phyloP scores from a whole-genome alignment of 78 protist genomes.

The Acrasis kona region DNA sequence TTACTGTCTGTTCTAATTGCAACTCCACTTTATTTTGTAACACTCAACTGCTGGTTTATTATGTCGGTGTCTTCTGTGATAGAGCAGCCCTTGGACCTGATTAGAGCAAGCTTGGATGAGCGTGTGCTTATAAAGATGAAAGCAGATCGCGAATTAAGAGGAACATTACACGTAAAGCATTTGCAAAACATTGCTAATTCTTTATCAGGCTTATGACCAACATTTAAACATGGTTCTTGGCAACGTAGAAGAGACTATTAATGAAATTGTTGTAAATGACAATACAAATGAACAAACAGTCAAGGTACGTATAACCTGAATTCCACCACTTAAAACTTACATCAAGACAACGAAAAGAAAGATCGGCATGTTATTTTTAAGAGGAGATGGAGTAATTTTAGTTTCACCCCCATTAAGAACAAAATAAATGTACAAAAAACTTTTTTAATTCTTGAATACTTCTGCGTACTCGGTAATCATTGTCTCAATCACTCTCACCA shows the following conservation, averaged over 20 bases:
- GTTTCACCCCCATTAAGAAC: slow-evolving; percentile 81
- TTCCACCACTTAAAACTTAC: too few relatives aligned
- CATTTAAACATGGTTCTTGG: slow-evolving; percentile 93
- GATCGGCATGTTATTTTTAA: slow-evolving; percentile 80
- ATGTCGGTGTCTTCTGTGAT: slow-evolving; percentile 13
- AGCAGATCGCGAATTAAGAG: slow-evolving; percentile 89
- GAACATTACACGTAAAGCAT: slow-evolving; percentile 77
- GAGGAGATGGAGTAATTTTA: slow-evolving; percentile 92
- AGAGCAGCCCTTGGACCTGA: slow-evolving; percentile 76
- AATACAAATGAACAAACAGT: too few relatives aligned
- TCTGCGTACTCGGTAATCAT: background rate
- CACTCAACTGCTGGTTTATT: too few relatives aligned
- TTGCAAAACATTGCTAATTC: background rate
- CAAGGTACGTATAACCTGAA: too few relatives aligned
- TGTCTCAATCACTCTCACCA: background rate
- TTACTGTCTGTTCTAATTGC: too few relatives aligned
- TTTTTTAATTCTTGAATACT: background rate
- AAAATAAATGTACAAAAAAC: too few relatives aligned
- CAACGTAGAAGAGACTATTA: slow-evolving; percentile 95
- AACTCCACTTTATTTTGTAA: too few relatives aligned
- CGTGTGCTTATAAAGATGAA: slow-evolving; percentile 79
- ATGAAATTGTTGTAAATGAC: too few relatives aligned
- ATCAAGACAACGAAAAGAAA: slow-evolving; percentile 38
- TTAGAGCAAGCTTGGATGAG: slow-evolving; percentile 82
- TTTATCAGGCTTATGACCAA: slow-evolving; percentile 85